Percentiles rank a stretch among this genome's conserved stretches.
These are phyloP conservation scores for Phenoliferia sp. DNA, from an alignment of 1,284 basidiomycete species.

Conservation along the genomic window DNA sequence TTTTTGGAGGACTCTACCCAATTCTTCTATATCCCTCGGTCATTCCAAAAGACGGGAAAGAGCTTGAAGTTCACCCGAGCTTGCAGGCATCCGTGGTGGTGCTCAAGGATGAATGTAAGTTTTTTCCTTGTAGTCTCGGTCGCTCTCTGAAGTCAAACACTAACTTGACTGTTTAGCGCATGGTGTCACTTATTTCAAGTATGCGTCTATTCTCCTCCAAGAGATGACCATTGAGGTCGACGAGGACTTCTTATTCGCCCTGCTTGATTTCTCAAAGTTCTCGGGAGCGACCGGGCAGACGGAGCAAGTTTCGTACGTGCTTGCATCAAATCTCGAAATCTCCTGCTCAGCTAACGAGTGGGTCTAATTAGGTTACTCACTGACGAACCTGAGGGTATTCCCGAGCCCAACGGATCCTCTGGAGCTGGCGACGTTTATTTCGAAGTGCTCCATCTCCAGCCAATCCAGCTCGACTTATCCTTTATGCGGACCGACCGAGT, in stretches of 20 bases:
- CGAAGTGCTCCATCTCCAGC: constrained; percentile 94
- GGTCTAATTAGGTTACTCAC: constrained; percentile 61
- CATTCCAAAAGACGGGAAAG: constrained; percentile 72
- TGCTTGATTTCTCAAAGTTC: constrained; percentile 88
- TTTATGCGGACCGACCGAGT: constrained; percentile 96
- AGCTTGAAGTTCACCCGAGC: constrained; percentile 77
- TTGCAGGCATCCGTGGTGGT: constrained; percentile 83
- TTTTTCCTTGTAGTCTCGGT: background rate
- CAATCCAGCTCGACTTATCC: constrained; percentile 84
- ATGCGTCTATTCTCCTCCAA: constrained; percentile 89
- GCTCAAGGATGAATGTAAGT: constrained; percentile 83
- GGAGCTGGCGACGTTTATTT: constrained; percentile 84
- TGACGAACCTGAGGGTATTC: constrained; percentile 66
- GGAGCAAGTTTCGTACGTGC: constrained; percentile 43
- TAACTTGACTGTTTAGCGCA: constrained; percentile 57
- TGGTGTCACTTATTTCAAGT: constrained; percentile 94
- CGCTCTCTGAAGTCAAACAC: background rate
- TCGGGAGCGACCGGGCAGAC: constrained; percentile 85
- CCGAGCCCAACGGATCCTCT: constrained; percentile 64
- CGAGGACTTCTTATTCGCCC: constrained; percentile 90
- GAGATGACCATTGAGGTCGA: constrained; percentile 93
- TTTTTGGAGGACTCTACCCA: constrained; percentile 93
- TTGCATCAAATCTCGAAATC: background rate
- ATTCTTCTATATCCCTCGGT: constrained; percentile 95
- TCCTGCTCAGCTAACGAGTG: background rate